Evolutionary conservation across 2,329 filamentous ascomycete genomes (phyloP).

Genomic region (Nothophoma quercina): DNA sequence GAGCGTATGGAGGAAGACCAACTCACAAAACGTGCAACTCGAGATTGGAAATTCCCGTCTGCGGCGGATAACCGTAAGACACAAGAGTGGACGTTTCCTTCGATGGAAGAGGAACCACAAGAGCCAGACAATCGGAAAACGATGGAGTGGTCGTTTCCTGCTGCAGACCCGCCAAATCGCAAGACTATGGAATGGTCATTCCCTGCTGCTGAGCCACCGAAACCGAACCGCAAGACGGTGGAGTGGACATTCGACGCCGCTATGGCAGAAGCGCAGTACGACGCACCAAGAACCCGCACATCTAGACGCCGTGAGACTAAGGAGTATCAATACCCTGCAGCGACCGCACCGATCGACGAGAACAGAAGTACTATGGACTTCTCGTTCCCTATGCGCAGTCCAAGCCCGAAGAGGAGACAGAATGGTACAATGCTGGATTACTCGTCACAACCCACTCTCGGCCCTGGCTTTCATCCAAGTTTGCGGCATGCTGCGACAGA

Average conservation of each 20-base stretch:
- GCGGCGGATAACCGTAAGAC: conserved; percentile 50
- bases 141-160: conserved; percentile 63
- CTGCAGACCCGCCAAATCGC: conserved; percentile 46
- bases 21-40: conserved; percentile 49
- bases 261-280: conserved; percentile 49
- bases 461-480: conserved; percentile 48
- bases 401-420: conserved; percentile 29
- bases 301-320: conserved; percentile 44
- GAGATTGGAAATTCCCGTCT: conserved; percentile 62
- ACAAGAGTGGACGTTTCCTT: conserved; percentile 64
- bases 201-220: conserved; percentile 44
- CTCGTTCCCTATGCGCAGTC: conserved; percentile 43
- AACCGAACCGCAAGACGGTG: conserved; percentile 53
- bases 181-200: conserved; percentile 59
- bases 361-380: conserved; percentile 48
- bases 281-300: conserved; percentile 40
- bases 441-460: conserved; percentile 41
- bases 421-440: conserved; percentile 16
- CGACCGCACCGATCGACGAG: conserved; percentile 24
- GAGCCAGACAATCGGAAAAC: conserved; percentile 51
- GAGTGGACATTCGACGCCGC: conserved; percentile 59
- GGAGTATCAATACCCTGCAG: conserved; percentile 39
- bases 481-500: conserved; percentile 53
- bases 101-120: conserved; percentile 45
- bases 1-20: conserved; percentile 29